A percentile compares a stretch with the other conserved stretches of the same genome.
These are phyloP conservation scores for Rutidosis leptorrhynchoides DNA, from an alignment of 129 eudicot species.

Conservation along the genomic window DNA sequence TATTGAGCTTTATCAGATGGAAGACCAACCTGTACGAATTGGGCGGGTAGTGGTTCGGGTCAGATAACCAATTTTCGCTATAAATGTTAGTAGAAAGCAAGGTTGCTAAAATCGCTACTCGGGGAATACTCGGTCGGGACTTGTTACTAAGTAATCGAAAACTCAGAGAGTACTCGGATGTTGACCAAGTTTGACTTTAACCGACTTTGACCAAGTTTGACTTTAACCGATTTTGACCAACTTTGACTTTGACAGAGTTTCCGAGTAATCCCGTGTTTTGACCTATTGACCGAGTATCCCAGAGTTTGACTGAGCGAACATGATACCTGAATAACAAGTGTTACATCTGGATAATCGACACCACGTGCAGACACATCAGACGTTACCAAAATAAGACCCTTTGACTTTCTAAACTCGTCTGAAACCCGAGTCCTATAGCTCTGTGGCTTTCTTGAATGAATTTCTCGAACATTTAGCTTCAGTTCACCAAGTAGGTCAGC, in stretches of 20 bases:
- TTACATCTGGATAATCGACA: conserved; percentile 98
- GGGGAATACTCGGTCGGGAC: no score
- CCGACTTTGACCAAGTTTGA: no score
- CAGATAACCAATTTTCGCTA: neutral
- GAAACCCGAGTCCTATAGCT: conserved; percentile 86
- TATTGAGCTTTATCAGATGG: conserved; percentile 86
- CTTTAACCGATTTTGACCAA: no score
- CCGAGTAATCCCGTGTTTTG: no score
- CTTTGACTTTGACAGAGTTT: no score
- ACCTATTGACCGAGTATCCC: no score
- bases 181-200: no score
- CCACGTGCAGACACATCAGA: conserved; percentile 99
- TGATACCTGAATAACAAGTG: conserved; percentile 84
- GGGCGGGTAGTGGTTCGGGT: conserved; percentile 3
- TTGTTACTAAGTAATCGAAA: no score
- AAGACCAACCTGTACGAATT: conserved; percentile 56
- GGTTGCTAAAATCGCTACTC: no score
- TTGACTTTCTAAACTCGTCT: conserved; percentile 87
- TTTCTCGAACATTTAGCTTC: conserved; percentile 85
- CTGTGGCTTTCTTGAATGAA: conserved; percentile 95
- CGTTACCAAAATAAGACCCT: conserved; percentile 89
- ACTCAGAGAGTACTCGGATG: no score
- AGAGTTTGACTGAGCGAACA: neutral
- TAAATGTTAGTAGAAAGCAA: neutral
- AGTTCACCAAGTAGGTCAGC: conserved; percentile 86